A percentile compares a stretch with the other conserved stretches of the same genome.
phyloP scores from a whole-genome alignment of 805 yeast genomes.

The Barnettozyma pratensis region DNA sequence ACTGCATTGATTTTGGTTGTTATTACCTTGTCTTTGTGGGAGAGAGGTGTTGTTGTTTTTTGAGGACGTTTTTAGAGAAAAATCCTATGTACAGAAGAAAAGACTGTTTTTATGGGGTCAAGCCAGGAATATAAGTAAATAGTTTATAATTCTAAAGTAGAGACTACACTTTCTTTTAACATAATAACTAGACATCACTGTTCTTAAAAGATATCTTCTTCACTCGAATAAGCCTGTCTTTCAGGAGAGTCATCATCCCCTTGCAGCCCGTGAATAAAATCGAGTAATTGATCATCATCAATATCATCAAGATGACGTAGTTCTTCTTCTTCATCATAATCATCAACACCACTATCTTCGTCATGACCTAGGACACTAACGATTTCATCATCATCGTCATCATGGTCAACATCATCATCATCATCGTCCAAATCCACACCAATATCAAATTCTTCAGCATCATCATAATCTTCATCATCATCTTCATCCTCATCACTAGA shows the following conservation, averaged over 20 bases:
- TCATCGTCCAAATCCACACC: neutral
- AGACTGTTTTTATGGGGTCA: neutral
- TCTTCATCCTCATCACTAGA: neutral
- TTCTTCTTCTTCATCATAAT: neutral
- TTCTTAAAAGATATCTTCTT: too few species aligned
- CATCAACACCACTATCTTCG: neutral
- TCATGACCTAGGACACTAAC: neutral
- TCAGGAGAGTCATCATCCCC: neutral
- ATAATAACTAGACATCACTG: too few species aligned
- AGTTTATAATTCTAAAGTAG: neutral
- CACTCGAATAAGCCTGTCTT: neutral
- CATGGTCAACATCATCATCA: neutral
- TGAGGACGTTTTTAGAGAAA: neutral
- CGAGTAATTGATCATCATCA: neutral
- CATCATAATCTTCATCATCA: neutral
- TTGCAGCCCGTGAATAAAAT: neutral
- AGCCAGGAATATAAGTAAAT: conserved; percentile 9
- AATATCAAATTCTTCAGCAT: neutral
- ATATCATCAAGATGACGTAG: conserved; percentile 1
- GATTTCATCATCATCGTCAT: neutral
- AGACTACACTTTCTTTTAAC: too few species aligned
- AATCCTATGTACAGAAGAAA: neutral
- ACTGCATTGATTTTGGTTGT: neutral
- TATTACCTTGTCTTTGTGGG: neutral
- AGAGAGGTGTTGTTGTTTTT: neutral